Conservation (phyloP, 2,329 filamentous ascomycete species). For the Fusarium cicatricum region DNA sequence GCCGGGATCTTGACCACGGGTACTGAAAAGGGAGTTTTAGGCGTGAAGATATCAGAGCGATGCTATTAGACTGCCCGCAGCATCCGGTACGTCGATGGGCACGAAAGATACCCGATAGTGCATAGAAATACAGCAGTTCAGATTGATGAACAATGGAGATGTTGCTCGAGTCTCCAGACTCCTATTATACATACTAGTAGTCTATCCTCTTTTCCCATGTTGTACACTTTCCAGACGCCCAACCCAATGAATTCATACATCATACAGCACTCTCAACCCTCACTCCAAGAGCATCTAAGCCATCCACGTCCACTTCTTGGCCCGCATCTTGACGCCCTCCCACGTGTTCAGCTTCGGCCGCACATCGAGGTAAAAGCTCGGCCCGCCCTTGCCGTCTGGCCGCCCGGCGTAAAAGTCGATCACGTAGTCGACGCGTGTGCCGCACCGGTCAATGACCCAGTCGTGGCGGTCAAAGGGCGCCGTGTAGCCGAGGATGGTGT, state of each 20-base stretch:
- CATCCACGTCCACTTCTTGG: constrained; percentile 59
- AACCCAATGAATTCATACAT: constrained; percentile 33
- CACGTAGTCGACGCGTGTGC: constrained; percentile 86
- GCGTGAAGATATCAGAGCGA: not conserved
- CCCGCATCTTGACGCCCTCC: constrained; percentile 74
- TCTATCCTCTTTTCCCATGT: constrained; percentile 19
- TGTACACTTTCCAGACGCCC: constrained; percentile 42
- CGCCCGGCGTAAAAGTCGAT: constrained; percentile 96
- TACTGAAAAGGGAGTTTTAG: not conserved
- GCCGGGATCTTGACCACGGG: too few relatives aligned
- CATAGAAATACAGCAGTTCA: not conserved
- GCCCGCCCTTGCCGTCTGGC: constrained; percentile 48
- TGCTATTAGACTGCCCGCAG: not conserved
- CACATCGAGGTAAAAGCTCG: constrained; percentile 74
- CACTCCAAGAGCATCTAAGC: constrained; percentile 45
- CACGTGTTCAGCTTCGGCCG: constrained; percentile 73
- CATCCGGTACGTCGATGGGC: too few relatives aligned
- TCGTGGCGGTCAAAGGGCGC: constrained; percentile 95
- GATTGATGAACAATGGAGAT: constrained; percentile 35
- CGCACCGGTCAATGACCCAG: constrained; percentile 95
- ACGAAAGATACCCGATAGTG: not conserved
- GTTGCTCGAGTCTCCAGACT: constrained; percentile 14
- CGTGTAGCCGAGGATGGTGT: constrained; percentile 86
- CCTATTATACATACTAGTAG: not conserved
- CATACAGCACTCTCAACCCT: constrained; percentile 27